Base-by-base conservation (phyloP, 2,329 filamentous ascomycete genomes). In the Leptodontidium sp. region DNA sequence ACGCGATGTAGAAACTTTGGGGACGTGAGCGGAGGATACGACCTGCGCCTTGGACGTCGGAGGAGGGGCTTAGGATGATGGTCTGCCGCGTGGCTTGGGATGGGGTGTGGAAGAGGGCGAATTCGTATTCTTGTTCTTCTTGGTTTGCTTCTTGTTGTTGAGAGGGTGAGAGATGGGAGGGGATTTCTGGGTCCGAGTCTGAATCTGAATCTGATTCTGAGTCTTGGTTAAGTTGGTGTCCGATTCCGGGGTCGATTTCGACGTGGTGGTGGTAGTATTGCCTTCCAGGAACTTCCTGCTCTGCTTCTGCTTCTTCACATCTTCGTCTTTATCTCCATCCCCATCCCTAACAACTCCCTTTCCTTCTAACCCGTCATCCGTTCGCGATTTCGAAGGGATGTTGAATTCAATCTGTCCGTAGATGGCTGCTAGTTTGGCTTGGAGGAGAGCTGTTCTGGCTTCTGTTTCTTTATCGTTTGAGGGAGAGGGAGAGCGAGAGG, bases 71-170 rank as follows among this genome's bases (percentile, higher is more conserved):
- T 68, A 50, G 47, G 47, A 21, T 24, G 26, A 21, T 50, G 47
- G 47, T 50, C 21, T 21, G 21, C 21, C 21, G 21, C 21, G 21
- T 21, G 21, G 21, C 21, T 84, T n/a, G 53, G 7, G 12, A 21
- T 32, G 17, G 58, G n/a, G 12, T 38, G n/a, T 11, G 66, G 75
- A 90, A 90, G 35, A 90, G 82, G 9, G 86, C 82, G 75, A 90
- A 90, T 65, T 84, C 82, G 71, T 88, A 89, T 63, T 69, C 74
- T 64, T 83, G 82, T 59, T 83, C 81, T 43, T 72, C 67, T 4
- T 75, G 69, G 47, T 74, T 2, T 40, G 5, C 29, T 32, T 32
- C 29, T 32, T 32, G 29, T 32, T 6, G 29, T 6, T 32, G 29
- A 6, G 29, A 32, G 17, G 45, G n/a, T 7, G 47, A 2, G 9